Base-by-base conservation (phyloP, 257 asterid species). In the Rhazya stricta region DNA sequence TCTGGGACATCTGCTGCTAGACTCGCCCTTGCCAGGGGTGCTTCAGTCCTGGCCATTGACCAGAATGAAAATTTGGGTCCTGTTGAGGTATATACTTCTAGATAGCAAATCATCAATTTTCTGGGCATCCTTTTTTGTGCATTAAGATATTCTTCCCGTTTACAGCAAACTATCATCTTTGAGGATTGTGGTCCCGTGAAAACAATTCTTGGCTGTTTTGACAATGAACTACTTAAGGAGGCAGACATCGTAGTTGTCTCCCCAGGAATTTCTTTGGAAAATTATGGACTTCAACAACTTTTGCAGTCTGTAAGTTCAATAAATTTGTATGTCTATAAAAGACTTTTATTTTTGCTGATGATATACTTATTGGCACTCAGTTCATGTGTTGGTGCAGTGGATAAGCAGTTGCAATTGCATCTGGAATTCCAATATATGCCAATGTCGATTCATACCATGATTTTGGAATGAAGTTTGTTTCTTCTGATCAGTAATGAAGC, bases 11-110 rank as follows among this genome's bases (percentile, higher is more conserved):
- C 80, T 48, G 86, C 83, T 51, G 57, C 78, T 6, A 76, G 63
- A 29, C 86, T 84, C 56, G 88, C 83, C 74, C 86, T 84, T 71
- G 84, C 83, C 62, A 81, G 84, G 74, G 88, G 88, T 27, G 86
- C 88, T 82, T 84, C 86, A n/a, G 86, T 82, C 78, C 51, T 80
- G 46, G 84, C 84, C 58, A 53, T 80, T 69, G 86, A 84, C 65
- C 86, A 75, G 78, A 82, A 82, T 70, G 80, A 75, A 61, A 69
- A 71, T 34, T 62, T 73, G 78, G 69, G 74, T 30, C 75, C 84
- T 3, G 36, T 57, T 5, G 76, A 58, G 67, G 54, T 63, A 25
- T 75, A 74, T 29, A 9, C 34, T 39, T 23, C 32, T 36, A 1
- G 15, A 27, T n/a, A 63, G 16, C 10, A 30, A 13, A 11, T 27